Conservation (phyloP, 2,329 filamentous ascomycete genomes). For the Shiraia sp. region DNA sequence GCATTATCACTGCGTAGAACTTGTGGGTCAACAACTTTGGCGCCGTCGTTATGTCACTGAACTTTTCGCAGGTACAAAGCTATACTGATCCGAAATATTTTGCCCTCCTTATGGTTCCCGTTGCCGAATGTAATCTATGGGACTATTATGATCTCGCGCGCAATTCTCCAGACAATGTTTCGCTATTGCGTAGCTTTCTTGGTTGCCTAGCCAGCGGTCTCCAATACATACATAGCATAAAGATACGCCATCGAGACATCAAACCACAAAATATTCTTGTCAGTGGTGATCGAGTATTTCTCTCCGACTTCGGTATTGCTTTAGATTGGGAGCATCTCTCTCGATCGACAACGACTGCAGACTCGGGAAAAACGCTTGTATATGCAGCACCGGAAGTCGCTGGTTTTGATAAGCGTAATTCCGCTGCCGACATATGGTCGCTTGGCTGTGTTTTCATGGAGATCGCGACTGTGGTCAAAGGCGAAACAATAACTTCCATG, state of each 20-base stretch:
- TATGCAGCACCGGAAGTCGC: conserved; percentile 24
- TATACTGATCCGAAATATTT: conserved; percentile 36
- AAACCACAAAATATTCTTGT: conserved; percentile 18
- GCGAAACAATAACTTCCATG: conserved; percentile 1
- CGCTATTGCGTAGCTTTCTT: conserved; percentile 14
- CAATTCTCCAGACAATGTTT: conserved; percentile 1
- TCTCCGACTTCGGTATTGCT: conserved; percentile 20
- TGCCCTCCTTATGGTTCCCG: conserved; percentile 34
- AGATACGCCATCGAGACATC: conserved; percentile 19
- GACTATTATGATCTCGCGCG: conserved; percentile 19
- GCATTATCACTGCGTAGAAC: conserved; percentile 9
- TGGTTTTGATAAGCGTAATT: conserved; percentile 8
- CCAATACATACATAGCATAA: conserved; percentile 10
- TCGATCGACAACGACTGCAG: conserved; percentile 17
- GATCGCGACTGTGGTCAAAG: conserved; percentile 15
- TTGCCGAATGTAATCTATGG: conserved; percentile 14
- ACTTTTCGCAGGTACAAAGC: conserved; percentile 7
- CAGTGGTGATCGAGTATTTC: conserved; percentile 11
- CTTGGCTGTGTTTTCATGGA: conserved; percentile 22
- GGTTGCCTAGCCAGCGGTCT: conserved; percentile 15
- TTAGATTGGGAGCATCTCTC: conserved; percentile 12
- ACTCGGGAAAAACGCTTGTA: conserved; percentile 10
- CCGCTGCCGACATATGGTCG: conserved; percentile 19
- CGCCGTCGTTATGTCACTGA: background rate
- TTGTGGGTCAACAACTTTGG: background rate